Evolutionary conservation across 495 filamentous ascomycete genomes (phyloP).

Genomic region (Letharia columbiana): DNA sequence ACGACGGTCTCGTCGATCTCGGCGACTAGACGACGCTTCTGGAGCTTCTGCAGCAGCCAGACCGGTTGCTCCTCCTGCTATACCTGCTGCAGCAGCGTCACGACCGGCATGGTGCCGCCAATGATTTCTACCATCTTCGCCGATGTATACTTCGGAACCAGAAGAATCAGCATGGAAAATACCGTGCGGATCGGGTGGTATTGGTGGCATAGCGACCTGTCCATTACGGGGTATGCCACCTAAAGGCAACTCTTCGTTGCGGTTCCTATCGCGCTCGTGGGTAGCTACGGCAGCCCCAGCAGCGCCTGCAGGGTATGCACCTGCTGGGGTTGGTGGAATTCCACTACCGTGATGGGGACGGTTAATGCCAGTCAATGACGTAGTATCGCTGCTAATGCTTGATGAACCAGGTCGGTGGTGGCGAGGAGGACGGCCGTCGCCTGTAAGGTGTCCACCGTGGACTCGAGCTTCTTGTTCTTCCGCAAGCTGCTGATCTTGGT

Average conservation of each 20-base stretch:
- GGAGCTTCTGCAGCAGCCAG: constrained; percentile 40
- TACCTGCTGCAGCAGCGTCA: constrained; percentile 30
- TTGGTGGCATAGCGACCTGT: constrained; percentile 32
- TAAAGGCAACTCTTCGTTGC: constrained; percentile 17
- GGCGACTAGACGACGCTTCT: constrained; percentile 36
- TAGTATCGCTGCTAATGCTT: constrained; percentile 37
- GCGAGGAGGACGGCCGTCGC: constrained; percentile 53
- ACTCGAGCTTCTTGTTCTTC: constrained; percentile 50
- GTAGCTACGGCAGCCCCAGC: constrained; percentile 24
- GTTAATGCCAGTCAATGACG: constrained; percentile 36
- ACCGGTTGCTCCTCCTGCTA: constrained; percentile 38
- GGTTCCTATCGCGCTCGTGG: constrained; percentile 12
- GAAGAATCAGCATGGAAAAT: constrained; percentile 50
- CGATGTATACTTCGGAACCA: constrained; percentile 48
- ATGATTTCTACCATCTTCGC: constrained; percentile 41
- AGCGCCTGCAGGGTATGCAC: constrained; percentile 32
- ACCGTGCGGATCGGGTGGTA: constrained; percentile 42
- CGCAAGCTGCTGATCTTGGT: constrained; percentile 56
- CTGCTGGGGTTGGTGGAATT: constrained; percentile 34
- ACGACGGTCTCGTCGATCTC: constrained; percentile 31
- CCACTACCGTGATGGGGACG: constrained; percentile 25
- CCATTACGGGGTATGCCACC: constrained; percentile 20
- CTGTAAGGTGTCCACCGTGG: constrained; percentile 49
- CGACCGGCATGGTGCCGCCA: constrained; percentile 36
- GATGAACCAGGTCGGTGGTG: constrained; percentile 42